Conservation (phyloP, 2,329 filamentous ascomycete genomes). For the Helicocarpus griseus region DNA sequence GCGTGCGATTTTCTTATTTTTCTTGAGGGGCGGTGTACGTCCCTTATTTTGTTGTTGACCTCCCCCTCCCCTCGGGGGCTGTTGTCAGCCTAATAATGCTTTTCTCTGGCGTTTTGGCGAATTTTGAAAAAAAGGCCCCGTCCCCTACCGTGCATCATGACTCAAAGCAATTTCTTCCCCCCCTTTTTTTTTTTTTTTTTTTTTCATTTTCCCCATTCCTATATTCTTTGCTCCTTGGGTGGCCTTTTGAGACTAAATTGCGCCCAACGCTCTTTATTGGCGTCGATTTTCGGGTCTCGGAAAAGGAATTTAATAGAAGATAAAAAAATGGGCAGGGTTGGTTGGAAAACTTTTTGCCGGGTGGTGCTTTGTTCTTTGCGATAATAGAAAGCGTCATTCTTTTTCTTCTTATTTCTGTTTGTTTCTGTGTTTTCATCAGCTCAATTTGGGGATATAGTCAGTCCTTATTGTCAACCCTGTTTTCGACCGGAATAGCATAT, state of each 20-base stretch:
- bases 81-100: too few species aligned
- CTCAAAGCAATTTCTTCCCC: too few species aligned
- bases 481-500: not conserved
- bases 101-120: not conserved
- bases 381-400: not conserved
- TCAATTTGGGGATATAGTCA: not conserved
- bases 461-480: not conserved
- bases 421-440: too few species aligned
- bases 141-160: not conserved
- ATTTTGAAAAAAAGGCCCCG: not conserved
- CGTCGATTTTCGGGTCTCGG: slow-evolving; percentile 1
- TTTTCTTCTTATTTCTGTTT: not conserved
- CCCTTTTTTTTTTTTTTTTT: too few species aligned
- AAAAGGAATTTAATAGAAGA: not conserved
- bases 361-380: not conserved
- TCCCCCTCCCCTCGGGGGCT: too few species aligned
- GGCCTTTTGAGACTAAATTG: not conserved
- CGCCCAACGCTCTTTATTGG: slow-evolving; percentile 1
- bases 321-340: not conserved
- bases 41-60: too few species aligned
- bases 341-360: not conserved
- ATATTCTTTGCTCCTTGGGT: too few species aligned
- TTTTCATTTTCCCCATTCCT: not conserved
- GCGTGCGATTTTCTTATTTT: too few species aligned
- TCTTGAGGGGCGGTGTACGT: too few species aligned